phyloP scores from a whole-genome alignment of 179 eudicot genomes.

The Spergularia azorica region DNA sequence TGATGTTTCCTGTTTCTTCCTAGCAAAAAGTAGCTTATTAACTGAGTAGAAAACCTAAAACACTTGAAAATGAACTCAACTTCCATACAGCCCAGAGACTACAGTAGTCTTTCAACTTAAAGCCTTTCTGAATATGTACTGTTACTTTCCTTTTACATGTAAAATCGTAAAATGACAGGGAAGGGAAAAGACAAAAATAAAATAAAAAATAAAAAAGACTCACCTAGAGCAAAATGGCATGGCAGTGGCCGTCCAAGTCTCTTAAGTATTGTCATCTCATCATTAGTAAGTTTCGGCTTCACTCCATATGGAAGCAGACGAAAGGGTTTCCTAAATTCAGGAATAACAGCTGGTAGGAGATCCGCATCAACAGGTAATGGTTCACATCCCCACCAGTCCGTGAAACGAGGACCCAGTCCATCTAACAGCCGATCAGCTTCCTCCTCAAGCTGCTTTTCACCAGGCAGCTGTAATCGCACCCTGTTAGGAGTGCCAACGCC shows the following conservation, averaged over 20 bases:
- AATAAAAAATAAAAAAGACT: slow-evolving; percentile 19
- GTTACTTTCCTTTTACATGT: not conserved
- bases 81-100: not conserved
- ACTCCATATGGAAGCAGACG: slow-evolving; percentile 98
- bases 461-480: slow-evolving; percentile 83
- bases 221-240: slow-evolving; percentile 94
- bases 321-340: slow-evolving; percentile 81
- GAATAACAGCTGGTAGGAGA: slow-evolving; percentile 83
- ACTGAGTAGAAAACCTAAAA: not conserved
- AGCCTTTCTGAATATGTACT: not conserved
- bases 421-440: slow-evolving; percentile 80
- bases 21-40: slow-evolving; percentile 28
- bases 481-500: slow-evolving; percentile 80
- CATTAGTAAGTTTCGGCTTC: slow-evolving; percentile 73
- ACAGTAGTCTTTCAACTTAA: not conserved
- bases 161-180: not conserved
- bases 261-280: slow-evolving; percentile 84
- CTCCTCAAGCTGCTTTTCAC: slow-evolving; percentile 79
- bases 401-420: slow-evolving; percentile 94
- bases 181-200: not conserved
- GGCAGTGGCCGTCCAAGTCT: slow-evolving; percentile 95
- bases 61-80: slow-evolving; percentile 4
- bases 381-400: slow-evolving; percentile 97
- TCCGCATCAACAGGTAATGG: slow-evolving; percentile 98
- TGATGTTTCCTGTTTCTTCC: slow-evolving; percentile 91